Base-by-base conservation (phyloP, 1,139 yeast genomes). In the Blastobotrys petasosporus region DNA sequence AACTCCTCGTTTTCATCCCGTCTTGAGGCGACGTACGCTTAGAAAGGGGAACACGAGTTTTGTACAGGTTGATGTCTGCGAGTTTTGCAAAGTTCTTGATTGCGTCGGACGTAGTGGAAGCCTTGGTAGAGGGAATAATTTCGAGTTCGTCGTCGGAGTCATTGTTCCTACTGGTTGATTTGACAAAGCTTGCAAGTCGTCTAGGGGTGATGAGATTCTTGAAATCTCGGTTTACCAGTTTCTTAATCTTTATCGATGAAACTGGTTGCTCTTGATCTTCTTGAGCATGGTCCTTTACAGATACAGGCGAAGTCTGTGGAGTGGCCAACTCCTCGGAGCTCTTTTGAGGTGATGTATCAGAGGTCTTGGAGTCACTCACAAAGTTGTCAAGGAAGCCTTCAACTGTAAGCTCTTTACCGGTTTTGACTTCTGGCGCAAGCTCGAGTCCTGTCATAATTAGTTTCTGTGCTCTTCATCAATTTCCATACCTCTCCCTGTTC, bases 361-460 rank as follows among this genome's bases (percentile, higher is more conserved):
- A 40, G 2, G 39, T 15, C 28, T 28, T 32, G 8, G 34, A 6
- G 2, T 49, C 47, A 20, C 34, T 41, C 17, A 48, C 57, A 43
- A 54, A 56, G 17, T 52, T 51, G 30, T 45, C 51, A 37, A 61
- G 40, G 46, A 62, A 62, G 37, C 51, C 51, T 15, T 52, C 52
- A 10, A 60, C 54, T 11, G 62, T 52, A 25, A 54, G 49, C 28
- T 46, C 49, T 39, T 54, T 56, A 37, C 55, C 49, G 12, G 54
- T 55, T 28, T 53, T 51, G 5, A 51, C 51, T 12, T 56, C 56
- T 7, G 65, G 66, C 9, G 56, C 64, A 13, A 60, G 46, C 23
- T 55, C 56, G 35, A 61, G 49, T 25, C 53, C 57, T 47, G 34
- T 6, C 16, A 32, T 6, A 28, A 25, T 37, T 25, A n/a, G 15